Evolutionary conservation across 768 basidiomycete species (phyloP).

Genomic region (Pleurotus sapidus): DNA sequence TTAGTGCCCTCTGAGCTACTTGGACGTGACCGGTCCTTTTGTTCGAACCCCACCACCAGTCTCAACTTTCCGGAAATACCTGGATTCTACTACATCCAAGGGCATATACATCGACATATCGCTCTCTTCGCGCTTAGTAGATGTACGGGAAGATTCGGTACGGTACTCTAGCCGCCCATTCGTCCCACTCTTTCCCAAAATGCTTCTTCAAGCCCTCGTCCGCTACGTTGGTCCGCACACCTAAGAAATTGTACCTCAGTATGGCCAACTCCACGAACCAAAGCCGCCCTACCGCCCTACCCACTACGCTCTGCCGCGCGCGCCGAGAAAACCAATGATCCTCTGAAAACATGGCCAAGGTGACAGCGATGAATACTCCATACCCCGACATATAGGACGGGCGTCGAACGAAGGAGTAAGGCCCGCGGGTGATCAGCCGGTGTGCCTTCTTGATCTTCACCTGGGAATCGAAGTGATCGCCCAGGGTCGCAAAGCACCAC

Average conservation of each 20-base stretch:
- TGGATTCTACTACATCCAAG: too few species aligned
- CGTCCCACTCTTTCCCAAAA: neutral
- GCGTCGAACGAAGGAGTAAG: neutral
- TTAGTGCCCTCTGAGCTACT: too few species aligned
- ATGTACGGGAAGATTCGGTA: constrained; percentile 28
- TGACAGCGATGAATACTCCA: neutral
- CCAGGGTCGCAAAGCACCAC: neutral
- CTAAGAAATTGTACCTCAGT: neutral
- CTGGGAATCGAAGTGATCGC: neutral
- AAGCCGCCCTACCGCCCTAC: neutral
- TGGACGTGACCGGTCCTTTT: too few species aligned
- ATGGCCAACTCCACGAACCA: neutral
- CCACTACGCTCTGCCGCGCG: neutral
- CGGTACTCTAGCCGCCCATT: constrained; percentile 20
- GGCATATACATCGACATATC: too few species aligned
- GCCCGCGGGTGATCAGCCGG: neutral
- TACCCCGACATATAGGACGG: neutral
- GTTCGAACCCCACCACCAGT: too few species aligned
- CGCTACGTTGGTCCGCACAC: neutral
- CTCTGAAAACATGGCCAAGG: neutral
- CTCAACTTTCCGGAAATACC: too few species aligned
- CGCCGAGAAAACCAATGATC: neutral
- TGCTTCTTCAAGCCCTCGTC: neutral
- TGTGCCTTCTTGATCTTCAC: neutral
- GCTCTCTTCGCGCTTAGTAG: constrained; percentile 13